These are phyloP conservation scores for Glycine soja DNA, from an alignment of 306 rosid genomes.

Conservation along the genomic window DNA sequence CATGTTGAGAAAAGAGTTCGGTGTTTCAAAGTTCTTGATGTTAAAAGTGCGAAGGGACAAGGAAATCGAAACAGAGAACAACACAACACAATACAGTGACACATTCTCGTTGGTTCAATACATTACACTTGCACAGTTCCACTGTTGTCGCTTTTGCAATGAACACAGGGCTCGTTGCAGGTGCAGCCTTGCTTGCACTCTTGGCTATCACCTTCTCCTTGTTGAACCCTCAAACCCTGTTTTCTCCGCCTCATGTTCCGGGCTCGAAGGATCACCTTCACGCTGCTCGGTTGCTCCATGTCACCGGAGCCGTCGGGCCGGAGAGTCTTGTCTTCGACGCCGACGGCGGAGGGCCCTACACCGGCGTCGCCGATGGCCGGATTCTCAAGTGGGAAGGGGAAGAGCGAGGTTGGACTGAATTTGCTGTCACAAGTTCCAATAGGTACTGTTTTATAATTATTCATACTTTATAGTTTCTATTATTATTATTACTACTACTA, in stretches of 20 bases:
- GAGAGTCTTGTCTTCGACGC: slow-evolving; percentile 83
- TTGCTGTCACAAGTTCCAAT: slow-evolving; percentile 73
- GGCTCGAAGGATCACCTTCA: slow-evolving; percentile 65
- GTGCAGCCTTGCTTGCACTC: slow-evolving; percentile 55
- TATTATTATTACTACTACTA: neutral
- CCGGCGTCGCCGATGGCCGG: slow-evolving; percentile 93
- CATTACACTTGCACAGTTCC: too few species aligned
- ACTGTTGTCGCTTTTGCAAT: too few species aligned
- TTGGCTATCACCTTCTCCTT: slow-evolving; percentile 45
- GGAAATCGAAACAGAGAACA: too few species aligned
- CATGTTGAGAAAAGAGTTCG: neutral
- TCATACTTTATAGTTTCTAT: too few species aligned
- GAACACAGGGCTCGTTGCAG: slow-evolving; percentile 13
- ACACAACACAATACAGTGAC: neutral
- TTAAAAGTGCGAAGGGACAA: too few species aligned
- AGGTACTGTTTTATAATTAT: slow-evolving; percentile 50
- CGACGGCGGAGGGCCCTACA: slow-evolving; percentile 80
- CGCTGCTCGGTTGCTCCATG: slow-evolving; percentile 50
- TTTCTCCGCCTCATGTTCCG: slow-evolving; percentile 52
- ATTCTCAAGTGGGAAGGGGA: slow-evolving; percentile 77
- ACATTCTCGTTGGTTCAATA: neutral
- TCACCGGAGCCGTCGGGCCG: slow-evolving; percentile 80
- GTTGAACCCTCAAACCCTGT: slow-evolving; percentile 29
- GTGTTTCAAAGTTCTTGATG: too few species aligned
- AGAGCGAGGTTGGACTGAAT: slow-evolving; percentile 71